Percentiles rank a stretch among this genome's conserved stretches.
These are phyloP conservation scores for Sugiyamaella pinicola DNA, from an alignment of 1,139 yeast genomes.

Conservation along the genomic window DNA sequence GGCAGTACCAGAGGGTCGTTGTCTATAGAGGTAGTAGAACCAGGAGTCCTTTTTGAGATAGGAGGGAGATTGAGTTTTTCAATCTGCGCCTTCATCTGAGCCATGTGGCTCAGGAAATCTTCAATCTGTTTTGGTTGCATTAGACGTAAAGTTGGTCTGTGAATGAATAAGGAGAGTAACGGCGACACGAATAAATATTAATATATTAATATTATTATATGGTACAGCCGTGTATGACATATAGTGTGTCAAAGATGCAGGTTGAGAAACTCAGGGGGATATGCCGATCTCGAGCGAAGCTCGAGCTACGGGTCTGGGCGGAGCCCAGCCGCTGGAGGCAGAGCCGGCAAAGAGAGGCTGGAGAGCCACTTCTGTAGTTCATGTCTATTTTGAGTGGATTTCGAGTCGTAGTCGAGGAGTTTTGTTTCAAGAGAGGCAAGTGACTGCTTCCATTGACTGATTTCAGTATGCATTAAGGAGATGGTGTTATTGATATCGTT, in stretches of 20 bases:
- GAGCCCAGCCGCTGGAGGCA: constrained; percentile 8
- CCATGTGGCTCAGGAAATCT: constrained; percentile 26
- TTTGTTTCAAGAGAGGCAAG: constrained; percentile 46
- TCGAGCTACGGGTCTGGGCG: constrained; percentile 7
- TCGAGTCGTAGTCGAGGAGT: constrained; percentile 41
- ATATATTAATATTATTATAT: background rate
- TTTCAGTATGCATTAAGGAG: constrained; percentile 45
- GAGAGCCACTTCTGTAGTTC: constrained; percentile 26
- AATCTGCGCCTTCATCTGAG: constrained; percentile 23
- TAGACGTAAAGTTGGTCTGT: background rate
- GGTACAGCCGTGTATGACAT: constrained; percentile 4
- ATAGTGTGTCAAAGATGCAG: constrained; percentile 6
- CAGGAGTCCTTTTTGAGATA: background rate
- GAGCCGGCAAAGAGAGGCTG: constrained; percentile 11
- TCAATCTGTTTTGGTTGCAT: constrained; percentile 17
- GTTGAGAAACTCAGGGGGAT: background rate
- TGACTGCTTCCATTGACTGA: constrained; percentile 48
- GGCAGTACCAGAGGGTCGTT: constrained; percentile 27
- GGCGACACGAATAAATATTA: background rate
- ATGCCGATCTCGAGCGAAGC: background rate
- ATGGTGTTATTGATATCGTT: constrained; percentile 50
- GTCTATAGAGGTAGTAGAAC: constrained; percentile 23
- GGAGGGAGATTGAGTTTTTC: constrained; percentile 13
- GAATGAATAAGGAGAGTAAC: background rate
- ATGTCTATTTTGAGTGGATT: constrained; percentile 27